Base-by-base conservation (phyloP, 345 rosid species). In the Rhodomyrtus tomentosa region DNA sequence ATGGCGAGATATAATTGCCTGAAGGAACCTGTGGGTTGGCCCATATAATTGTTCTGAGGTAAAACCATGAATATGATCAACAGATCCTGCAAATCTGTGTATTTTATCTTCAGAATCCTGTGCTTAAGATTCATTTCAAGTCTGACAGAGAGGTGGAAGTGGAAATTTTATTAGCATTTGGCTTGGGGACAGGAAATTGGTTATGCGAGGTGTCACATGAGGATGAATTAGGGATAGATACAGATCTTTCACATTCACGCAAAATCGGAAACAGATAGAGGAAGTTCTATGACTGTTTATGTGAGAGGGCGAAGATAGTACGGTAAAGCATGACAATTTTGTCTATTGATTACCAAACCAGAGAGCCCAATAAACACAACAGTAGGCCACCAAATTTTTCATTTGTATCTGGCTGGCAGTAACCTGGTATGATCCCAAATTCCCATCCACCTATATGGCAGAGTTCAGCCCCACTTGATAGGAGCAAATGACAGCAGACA, bases 1-100 rank as follows among this genome's bases (percentile, higher is more conserved):
- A 90, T 91, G 96, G 98, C 95, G 11, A 94, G 93, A 88, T 93
- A 95, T 55, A 92, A 86, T 88, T 95, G 96, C 89, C 89, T 96
- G 90, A 90, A 91, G 88, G 98, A 94, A 85, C 98, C 98, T 18
- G 93, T 89, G 48, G 94, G 94, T 27, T 50, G 93, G 94, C 25
- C 52, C 94, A 53, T 92, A 89, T 83, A 96, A 92, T 82, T 95
- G 98, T 85, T 90, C 96, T 3, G 98, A 92, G 88, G 90, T 95
- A 11, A 90, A 92, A 32, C 94, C 87, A 89, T 56, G 81, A 25
- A 48, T 4, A 32, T 50, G 58, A 24, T 55, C 58, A 55, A 55
- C n/a, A 24, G 2, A 9, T 3, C 27, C 27, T 24, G 14, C 59
- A 55, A 24, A 24, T 9, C 56, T 54, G 4, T 54, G 10, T 54